Evolutionary conservation across 2,329 filamentous ascomycete genomes (phyloP).

Genomic region (Cryoendolithus antarcticus): DNA sequence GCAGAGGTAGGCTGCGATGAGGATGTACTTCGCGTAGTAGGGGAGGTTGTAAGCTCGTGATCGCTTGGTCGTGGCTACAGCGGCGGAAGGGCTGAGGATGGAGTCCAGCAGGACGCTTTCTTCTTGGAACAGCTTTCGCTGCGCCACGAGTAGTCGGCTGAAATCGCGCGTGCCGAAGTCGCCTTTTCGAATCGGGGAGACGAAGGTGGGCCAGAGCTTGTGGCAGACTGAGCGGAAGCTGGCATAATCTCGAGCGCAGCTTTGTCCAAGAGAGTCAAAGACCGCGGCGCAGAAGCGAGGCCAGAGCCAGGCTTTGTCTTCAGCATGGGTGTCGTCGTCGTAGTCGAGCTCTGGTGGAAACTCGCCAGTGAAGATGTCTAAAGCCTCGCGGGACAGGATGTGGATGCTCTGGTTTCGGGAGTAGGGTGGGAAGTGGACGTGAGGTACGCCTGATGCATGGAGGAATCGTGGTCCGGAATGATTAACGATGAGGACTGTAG

Average conservation of each 20-base stretch:
- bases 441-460: conserved; percentile 56
- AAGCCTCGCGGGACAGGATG: conserved; percentile 53
- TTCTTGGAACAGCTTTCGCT: conserved; percentile 58
- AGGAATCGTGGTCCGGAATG: conserved; percentile 58
- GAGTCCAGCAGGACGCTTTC: conserved; percentile 57
- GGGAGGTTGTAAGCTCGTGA: conserved; percentile 42
- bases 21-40: conserved; percentile 58
- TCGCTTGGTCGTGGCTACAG: conserved; percentile 9
- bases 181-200: conserved; percentile 62
- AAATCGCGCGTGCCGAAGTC: conserved; percentile 69
- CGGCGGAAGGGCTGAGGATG: conserved; percentile 31
- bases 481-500: conserved; percentile 64
- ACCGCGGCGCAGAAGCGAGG: conserved; percentile 69
- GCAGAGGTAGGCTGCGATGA: conserved; percentile 67
- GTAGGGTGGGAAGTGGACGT: conserved; percentile 77
- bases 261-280: conserved; percentile 73
- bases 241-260: conserved; percentile 67
- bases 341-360: conserved; percentile 31
- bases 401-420: conserved; percentile 64
- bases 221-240: conserved; percentile 58
- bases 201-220: conserved; percentile 75
- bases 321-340: conserved; percentile 32
- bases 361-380: conserved; percentile 32
- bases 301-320: conserved; percentile 61
- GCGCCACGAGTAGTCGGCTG: conserved; percentile 63